Percentiles rank a stretch among this genome's conserved stretches.
Evolutionary conservation across 169 alveolate genomes (phyloP).

Genomic region (Toxoplasma gondii): DNA sequence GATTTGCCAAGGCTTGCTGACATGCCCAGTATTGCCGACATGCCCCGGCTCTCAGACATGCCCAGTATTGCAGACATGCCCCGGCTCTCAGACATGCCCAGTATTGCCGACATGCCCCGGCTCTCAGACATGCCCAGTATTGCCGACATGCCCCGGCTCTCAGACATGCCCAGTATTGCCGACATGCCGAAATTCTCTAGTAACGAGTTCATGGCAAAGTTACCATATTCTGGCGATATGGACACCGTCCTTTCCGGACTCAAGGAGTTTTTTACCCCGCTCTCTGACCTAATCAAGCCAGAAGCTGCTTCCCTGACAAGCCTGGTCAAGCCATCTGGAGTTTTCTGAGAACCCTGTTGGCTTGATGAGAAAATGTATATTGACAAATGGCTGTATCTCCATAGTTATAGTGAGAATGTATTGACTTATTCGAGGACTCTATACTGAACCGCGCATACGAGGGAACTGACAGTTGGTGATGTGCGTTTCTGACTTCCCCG

Average conservation of each 20-base stretch:
- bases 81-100: neutral
- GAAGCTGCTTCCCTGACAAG: slow-evolving; percentile 4
- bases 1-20: neutral
- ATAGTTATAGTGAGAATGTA: no score
- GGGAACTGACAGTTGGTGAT: no score
- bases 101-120: slow-evolving; percentile 5
- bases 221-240: neutral
- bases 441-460: no score
- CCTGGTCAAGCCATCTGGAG: neutral
- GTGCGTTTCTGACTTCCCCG: no score
- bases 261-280: neutral
- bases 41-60: slow-evolving; percentile 8
- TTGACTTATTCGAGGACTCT: no score
- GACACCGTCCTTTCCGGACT: neutral
- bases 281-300: neutral
- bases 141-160: neutral
- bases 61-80: neutral
- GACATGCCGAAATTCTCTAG: neutral
- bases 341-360: neutral
- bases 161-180: slow-evolving; percentile 6
- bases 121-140: neutral
- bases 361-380: no score
- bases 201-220: neutral
- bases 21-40: neutral
- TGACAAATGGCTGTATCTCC: no score